These are phyloP conservation scores for Blastobotrys robertii DNA, from an alignment of 805 yeast species.

Conservation along the genomic window DNA sequence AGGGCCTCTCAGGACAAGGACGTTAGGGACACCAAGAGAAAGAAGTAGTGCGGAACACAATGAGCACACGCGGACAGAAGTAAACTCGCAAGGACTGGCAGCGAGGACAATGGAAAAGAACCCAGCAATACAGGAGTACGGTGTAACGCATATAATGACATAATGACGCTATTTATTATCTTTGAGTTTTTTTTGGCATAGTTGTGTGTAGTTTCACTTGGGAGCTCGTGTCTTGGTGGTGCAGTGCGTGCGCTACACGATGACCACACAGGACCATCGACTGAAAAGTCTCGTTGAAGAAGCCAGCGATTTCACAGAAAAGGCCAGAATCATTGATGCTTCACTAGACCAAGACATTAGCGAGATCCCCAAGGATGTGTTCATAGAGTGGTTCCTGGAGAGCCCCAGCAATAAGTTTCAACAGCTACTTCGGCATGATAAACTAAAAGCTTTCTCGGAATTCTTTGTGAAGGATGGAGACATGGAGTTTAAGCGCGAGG, in stretches of 20 bases:
- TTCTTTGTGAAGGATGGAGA: background rate
- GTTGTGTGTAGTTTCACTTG: no score
- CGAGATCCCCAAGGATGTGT: background rate
- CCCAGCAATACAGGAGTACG: no score
- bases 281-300: no score
- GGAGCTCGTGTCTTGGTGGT: no score
- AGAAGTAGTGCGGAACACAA: background rate
- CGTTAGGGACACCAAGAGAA: slow-evolving; percentile 17
- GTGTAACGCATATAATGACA: no score
- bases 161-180: no score
- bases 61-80: no score
- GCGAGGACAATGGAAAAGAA: no score
- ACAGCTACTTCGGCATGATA: background rate
- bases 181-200: no score
- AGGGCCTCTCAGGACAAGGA: slow-evolving; percentile 13
- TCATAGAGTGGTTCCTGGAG: background rate
- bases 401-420: background rate
- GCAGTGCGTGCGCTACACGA: no score
- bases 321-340: background rate
- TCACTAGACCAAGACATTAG: background rate
- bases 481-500: background rate
- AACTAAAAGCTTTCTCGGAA: background rate
- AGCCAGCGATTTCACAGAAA: background rate
- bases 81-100: no score
- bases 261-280: no score